Percentiles rank a stretch among this genome's conserved stretches.
phyloP scores from a whole-genome alignment of 176 grass and related monocot species.

The Oryza glumipatula region DNA sequence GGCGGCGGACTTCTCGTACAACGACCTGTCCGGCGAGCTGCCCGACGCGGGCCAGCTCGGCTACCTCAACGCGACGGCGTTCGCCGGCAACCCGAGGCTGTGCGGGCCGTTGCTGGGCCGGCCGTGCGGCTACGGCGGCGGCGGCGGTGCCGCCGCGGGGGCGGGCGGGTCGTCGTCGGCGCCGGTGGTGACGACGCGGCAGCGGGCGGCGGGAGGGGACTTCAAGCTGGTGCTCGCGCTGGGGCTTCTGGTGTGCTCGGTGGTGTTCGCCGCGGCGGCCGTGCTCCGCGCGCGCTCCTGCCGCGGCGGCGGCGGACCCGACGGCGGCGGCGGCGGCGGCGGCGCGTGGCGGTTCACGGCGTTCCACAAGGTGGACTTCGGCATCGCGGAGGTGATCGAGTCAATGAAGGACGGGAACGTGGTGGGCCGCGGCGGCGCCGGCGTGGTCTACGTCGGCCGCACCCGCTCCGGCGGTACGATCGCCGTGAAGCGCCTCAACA shows the following conservation, averaged over 20 bases:
- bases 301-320: background rate
- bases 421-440: constrained; percentile 87
- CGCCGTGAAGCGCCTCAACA: constrained; percentile 76
- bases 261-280: constrained; percentile 74
- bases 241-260: constrained; percentile 73
- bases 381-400: constrained; percentile 78
- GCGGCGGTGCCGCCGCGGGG: background rate
- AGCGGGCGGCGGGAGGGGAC: constrained; percentile 31
- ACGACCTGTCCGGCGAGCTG: constrained; percentile 66
- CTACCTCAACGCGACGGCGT: constrained; percentile 81
- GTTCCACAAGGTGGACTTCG: constrained; percentile 92
- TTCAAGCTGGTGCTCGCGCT: constrained; percentile 84
- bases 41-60: constrained; percentile 72
- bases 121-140: constrained; percentile 40
- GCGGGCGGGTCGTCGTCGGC: background rate
- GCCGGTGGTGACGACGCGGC: background rate
- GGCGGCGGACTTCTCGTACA: constrained; percentile 85
- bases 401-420: constrained; percentile 96
- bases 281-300: constrained; percentile 61
- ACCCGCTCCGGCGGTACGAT: constrained; percentile 53
- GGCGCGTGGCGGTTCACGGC: constrained; percentile 73
- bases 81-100: constrained; percentile 72
- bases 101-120: constrained; percentile 56
- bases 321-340: accelerated
- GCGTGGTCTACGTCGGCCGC: constrained; percentile 70